Evolutionary conservation across 495 filamentous ascomycete species (phyloP).

Genomic region (Tuber brumale): DNA sequence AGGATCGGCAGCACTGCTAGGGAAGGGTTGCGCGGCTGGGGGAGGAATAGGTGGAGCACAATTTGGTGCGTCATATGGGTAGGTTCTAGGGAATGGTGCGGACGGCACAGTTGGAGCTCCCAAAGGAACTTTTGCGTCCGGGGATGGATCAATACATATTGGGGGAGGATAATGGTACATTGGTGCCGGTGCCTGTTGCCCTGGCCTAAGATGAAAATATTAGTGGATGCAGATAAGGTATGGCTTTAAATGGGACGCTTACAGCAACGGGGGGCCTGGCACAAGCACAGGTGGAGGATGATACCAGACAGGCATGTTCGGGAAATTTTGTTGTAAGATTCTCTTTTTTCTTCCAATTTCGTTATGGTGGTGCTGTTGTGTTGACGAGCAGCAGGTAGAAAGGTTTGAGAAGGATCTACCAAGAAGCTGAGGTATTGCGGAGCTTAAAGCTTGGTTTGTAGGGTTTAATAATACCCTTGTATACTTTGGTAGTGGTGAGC

Average conservation of each 20-base stretch:
- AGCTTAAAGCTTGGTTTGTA: no score
- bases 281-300: constrained; percentile 36
- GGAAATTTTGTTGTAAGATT: background rate
- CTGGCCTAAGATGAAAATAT: constrained; percentile 22
- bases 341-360: background rate
- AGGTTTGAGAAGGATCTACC: background rate
- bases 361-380: background rate
- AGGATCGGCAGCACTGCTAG: constrained; percentile 5
- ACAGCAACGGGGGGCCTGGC: constrained; percentile 23
- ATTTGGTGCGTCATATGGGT: background rate
- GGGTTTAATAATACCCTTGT: no score
- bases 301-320: constrained; percentile 34
- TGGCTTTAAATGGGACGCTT: constrained; percentile 2
- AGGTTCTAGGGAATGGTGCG: background rate
- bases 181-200: constrained; percentile 27
- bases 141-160: constrained; percentile 33
- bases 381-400: background rate
- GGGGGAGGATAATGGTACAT: constrained; percentile 38
- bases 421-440: background rate
- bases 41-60: constrained; percentile 12
- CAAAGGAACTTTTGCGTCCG: constrained; percentile 26
- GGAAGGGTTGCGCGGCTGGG: constrained; percentile 16
- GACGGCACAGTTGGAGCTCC: constrained; percentile 16
- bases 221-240: constrained; percentile 7
- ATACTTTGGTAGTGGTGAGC: no score